Conservation (phyloP, 495 filamentous ascomycete genomes). For the Oidiodendron maius region DNA sequence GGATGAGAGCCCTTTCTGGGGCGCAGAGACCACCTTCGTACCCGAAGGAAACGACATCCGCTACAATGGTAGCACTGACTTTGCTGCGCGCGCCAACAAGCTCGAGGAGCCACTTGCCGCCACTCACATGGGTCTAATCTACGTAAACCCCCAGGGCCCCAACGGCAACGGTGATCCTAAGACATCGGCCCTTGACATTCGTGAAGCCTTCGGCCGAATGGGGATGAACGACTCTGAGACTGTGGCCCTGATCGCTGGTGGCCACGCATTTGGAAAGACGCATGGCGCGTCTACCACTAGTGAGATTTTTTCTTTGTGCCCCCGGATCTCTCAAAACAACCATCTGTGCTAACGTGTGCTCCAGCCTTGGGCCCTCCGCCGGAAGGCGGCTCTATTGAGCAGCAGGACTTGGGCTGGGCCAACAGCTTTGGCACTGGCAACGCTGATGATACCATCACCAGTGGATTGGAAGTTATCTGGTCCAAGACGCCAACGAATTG, state of each 20-base stretch:
- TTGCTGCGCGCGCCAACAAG: constrained; percentile 1
- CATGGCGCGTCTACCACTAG: constrained; percentile 12
- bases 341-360: neutral
- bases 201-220: constrained; percentile 12
- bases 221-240: constrained; percentile 16
- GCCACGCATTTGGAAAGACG: constrained; percentile 15
- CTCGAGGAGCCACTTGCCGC: constrained; percentile 12
- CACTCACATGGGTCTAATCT: constrained; percentile 16
- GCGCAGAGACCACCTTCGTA: constrained; percentile 14
- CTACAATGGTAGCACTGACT: constrained; percentile 15
- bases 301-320: constrained; percentile 1
- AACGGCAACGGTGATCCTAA: constrained; percentile 13
- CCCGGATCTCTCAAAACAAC: neutral
- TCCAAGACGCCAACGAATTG: constrained; percentile 16
- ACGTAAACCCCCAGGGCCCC: constrained; percentile 16
- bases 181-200: constrained; percentile 11
- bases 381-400: constrained; percentile 7
- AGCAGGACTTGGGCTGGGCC: constrained; percentile 14
- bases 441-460: constrained; percentile 11
- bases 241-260: constrained; percentile 16
- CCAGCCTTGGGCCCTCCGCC: constrained; percentile 11
- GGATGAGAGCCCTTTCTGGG: constrained; percentile 16
- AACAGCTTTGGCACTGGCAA: constrained; percentile 14
- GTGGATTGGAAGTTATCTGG: constrained; percentile 16
- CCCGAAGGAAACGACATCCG: constrained; percentile 14